A percentile compares a stretch with the other conserved stretches of the same genome.
Evolutionary conservation across 2,329 filamentous ascomycete species (phyloP).

Genomic region (Colletotrichum costaricense): DNA sequence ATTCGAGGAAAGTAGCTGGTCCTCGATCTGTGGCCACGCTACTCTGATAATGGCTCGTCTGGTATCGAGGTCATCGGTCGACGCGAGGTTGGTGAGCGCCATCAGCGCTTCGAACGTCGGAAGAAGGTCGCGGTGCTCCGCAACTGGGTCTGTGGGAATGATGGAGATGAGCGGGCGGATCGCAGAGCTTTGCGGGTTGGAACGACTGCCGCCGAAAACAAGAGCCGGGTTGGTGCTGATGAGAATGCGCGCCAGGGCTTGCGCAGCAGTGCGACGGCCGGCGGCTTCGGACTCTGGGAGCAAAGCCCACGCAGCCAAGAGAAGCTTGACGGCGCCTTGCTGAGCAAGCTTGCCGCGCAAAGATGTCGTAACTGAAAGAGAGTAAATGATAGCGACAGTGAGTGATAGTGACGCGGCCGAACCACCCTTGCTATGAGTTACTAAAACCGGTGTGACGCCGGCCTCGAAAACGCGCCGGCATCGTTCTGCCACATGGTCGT

Average conservation of each 20-base stretch:
- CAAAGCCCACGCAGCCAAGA: conserved; percentile 77
- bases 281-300: conserved; percentile 63
- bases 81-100: conserved; percentile 93
- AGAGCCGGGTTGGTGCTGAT: conserved; percentile 88
- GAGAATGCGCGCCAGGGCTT: conserved; percentile 84
- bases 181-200: conserved; percentile 80
- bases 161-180: conserved; percentile 84
- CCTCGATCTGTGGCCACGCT: conserved; percentile 82
- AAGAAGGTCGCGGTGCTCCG: conserved; percentile 79
- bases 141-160: conserved; percentile 71
- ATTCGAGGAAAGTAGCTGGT: conserved; percentile 83
- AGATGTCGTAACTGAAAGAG: conserved; percentile 79
- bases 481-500: conserved; percentile 78
- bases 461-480: conserved; percentile 85
- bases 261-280: conserved; percentile 73
- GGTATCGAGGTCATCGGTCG: conserved; percentile 74
- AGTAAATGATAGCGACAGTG: conserved; percentile 80
- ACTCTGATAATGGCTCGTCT: conserved; percentile 77
- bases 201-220: conserved; percentile 83
- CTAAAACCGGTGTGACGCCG: conserved; percentile 80
- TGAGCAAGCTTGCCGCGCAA: conserved; percentile 86
- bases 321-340: conserved; percentile 89
- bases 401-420: conserved; percentile 78
- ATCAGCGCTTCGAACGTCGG: conserved; percentile 92
- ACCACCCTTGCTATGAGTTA: conserved; percentile 78